Conservation (phyloP, 2,329 filamentous ascomycete species). For the Diaporthe citri region DNA sequence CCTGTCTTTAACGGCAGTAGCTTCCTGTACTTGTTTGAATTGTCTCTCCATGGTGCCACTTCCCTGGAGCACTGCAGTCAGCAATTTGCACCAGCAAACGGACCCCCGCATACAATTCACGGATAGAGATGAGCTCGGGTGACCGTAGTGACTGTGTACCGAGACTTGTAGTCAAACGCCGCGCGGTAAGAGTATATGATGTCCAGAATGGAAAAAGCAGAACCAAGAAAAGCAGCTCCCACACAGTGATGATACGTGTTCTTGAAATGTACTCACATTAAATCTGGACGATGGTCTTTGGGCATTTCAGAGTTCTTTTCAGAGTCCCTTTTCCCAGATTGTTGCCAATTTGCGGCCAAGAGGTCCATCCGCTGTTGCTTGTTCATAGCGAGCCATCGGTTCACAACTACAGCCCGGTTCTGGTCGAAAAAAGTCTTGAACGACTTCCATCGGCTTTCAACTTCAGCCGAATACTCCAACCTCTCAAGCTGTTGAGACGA, state of each 20-base stretch:
- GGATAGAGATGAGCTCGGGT: background rate
- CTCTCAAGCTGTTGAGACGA: background rate
- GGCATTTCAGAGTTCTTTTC: background rate
- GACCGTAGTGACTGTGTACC: background rate
- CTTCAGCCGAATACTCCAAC: background rate
- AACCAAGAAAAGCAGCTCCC: too few relatives aligned
- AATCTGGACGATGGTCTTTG: background rate
- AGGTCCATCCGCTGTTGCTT: background rate
- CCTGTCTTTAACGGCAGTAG: background rate
- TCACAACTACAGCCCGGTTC: background rate
- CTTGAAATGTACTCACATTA: conserved; percentile 2
- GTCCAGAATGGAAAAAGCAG: background rate
- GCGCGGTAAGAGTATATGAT: background rate
- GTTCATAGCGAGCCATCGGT: background rate
- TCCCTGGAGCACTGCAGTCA: background rate
- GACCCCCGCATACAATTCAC: background rate
- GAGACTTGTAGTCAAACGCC: background rate
- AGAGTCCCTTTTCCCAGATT: background rate
- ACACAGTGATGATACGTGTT: background rate
- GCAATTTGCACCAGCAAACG: background rate
- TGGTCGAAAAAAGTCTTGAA: background rate
- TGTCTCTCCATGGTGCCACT: background rate
- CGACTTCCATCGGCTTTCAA: background rate
- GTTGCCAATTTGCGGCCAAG: background rate
- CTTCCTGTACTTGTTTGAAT: background rate